phyloP scores from a whole-genome alignment of 208 protist species.

The Tritrichomonas musculus region DNA sequence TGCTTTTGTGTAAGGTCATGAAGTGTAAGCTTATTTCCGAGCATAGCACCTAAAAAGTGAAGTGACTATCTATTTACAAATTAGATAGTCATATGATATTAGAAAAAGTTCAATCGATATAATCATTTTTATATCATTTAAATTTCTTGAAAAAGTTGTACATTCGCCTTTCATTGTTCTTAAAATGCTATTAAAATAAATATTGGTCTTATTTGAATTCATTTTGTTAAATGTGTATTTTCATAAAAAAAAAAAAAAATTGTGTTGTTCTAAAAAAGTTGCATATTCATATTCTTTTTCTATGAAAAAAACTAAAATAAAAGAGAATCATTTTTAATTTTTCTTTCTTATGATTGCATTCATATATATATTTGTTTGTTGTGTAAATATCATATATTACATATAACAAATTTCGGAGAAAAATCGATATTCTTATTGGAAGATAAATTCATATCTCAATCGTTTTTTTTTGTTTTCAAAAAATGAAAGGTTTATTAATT shows the following conservation, averaged over 20 bases:
- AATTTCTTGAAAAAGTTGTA: not conserved
- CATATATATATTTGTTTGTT: too few species aligned
- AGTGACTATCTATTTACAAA: not conserved
- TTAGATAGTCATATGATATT: too few species aligned
- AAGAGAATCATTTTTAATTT: not conserved
- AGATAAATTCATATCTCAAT: too few species aligned
- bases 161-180: not conserved
- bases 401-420: too few species aligned
- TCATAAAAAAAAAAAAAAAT: not conserved
- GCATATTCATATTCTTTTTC: not conserved
- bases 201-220: not conserved
- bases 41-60: not conserved
- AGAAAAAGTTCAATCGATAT: not conserved
- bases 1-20: not conserved
- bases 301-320: not conserved
- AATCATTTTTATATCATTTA: not conserved
- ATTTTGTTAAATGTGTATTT: not conserved
- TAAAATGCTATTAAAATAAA: not conserved
- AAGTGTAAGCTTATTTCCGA: conserved; percentile 12
- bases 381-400: too few species aligned
- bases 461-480: too few species aligned
- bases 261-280: not conserved
- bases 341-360: too few species aligned
- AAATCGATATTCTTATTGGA: too few species aligned
- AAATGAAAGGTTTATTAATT: too few species aligned